These are phyloP conservation scores for Cercospora sesami DNA, from an alignment of 2,329 filamentous ascomycete species.

Conservation along the genomic window DNA sequence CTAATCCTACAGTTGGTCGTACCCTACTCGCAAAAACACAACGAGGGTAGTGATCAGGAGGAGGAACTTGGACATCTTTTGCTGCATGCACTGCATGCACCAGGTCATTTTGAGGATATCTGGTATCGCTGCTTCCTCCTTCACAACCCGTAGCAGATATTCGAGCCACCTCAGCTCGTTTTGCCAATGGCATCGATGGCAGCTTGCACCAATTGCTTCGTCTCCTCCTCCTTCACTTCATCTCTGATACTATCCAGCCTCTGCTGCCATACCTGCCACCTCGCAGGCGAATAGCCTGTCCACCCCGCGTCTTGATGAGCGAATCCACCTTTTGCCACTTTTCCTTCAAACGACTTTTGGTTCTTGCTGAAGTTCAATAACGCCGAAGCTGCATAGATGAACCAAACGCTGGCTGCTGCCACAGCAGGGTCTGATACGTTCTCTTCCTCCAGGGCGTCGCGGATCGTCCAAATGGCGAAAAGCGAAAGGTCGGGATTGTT, in stretches of 20 bases:
- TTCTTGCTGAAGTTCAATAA: slow-evolving; percentile 28
- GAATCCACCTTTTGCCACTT: slow-evolving; percentile 33
- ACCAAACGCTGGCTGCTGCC: slow-evolving; percentile 35
- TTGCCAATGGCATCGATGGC: slow-evolving; percentile 25
- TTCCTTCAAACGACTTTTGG: slow-evolving; percentile 36
- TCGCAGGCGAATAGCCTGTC: slow-evolving; percentile 32
- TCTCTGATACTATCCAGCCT: slow-evolving; percentile 21
- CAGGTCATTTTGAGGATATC: neutral
- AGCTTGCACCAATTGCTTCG: slow-evolving; percentile 25
- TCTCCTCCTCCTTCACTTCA: slow-evolving; percentile 17
- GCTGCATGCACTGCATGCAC: neutral
- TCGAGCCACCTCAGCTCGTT: neutral
- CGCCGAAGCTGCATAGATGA: slow-evolving; percentile 33
- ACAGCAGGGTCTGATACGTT: slow-evolving; percentile 27
- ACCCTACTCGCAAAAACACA: neutral
- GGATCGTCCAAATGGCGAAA: slow-evolving; percentile 36
- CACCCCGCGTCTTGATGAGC: slow-evolving; percentile 30
- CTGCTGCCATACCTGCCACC: slow-evolving; percentile 34
- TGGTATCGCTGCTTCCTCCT: neutral
- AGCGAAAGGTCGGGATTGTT: slow-evolving; percentile 33
- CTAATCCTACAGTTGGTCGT: neutral
- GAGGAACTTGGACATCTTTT: neutral
- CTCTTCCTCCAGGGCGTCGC: slow-evolving; percentile 35
- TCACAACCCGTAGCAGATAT: neutral
- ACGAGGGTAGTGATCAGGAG: neutral